Percentiles rank a stretch among this genome's conserved stretches.
Conservation (phyloP, 192 early-diverging fungal genomes). For the Backusella westeae region DNA sequence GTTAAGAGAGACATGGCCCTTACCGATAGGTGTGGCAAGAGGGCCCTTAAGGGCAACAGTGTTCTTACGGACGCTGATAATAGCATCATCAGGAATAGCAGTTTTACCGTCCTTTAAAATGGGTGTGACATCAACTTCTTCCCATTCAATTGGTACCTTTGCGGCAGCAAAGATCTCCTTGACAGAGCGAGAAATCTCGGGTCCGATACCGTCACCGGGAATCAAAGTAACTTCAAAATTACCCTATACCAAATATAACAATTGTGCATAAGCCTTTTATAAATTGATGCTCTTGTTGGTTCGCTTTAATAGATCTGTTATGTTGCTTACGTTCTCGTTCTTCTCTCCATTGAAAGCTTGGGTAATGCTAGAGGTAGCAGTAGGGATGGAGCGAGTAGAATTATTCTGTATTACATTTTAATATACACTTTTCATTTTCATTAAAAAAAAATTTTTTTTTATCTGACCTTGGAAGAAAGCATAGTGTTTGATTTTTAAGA, state of each 20-base stretch:
- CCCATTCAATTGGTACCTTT: conserved; percentile 93
- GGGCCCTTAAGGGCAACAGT: conserved; percentile 97
- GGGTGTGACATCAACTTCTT: conserved; percentile 90
- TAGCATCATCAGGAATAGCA: conserved; percentile 87
- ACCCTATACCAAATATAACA: conserved; percentile 41
- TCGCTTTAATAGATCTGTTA: neutral
- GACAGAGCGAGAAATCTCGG: conserved; percentile 93
- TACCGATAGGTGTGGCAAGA: conserved; percentile 95
- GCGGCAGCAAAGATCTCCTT: conserved; percentile 89
- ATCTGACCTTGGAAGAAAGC: conserved; percentile 12
- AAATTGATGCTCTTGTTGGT: neutral
- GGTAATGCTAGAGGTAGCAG: conserved; percentile 44
- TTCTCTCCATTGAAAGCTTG: conserved; percentile 48
- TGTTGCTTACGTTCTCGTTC: conserved; percentile 47
- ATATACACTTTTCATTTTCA: neutral
- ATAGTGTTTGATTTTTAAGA: conserved; percentile 10
- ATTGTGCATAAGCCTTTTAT: neutral
- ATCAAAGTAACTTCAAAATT: conserved; percentile 91
- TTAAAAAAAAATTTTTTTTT: neutral
- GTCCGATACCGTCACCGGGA: conserved; percentile 98
- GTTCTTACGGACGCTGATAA: conserved; percentile 88
- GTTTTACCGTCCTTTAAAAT: conserved; percentile 89
- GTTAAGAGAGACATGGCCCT: conserved; percentile 96
- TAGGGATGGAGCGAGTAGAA: conserved; percentile 32
- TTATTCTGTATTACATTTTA: conserved; percentile 11